Base-by-base conservation (phyloP, 73 alveolate species). In the Paramecium sonneborni region DNA sequence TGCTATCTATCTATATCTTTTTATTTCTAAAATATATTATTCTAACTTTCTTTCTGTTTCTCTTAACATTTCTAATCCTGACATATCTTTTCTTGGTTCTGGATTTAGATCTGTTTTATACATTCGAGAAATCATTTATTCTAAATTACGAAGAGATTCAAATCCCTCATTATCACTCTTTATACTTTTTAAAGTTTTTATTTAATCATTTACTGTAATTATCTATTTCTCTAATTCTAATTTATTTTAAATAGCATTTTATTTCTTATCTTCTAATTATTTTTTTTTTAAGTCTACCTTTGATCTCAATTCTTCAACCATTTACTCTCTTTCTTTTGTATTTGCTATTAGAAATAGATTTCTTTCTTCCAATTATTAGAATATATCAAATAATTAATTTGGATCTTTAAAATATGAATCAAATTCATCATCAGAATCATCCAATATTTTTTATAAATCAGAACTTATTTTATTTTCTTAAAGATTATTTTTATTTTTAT, bases 351-450 rank as follows among this genome's bases (percentile, higher is more conserved):
- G 24, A 58, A 76, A 86, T 20, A 86, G 32, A 68, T 86, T 86
- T 86, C 85, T 86, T 12, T 86, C 93, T 67, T 86, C 76, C 26
- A 86, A 86, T 24, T 62, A 52, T 62, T 62, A 41, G 28, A 86
- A 86, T 30, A 86, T 86, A 34, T 86, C 84, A 38, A 56, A 85
- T 5, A 86, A 58, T 37, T 86, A 35, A 6, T 86, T 34, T 37
- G 93, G 93, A 12, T 86, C 67, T 46, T 86, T 86, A 58, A 86
- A 86, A 37, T 86, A 86, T 26, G 93, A 32, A 7, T 86, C 93
- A 23, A 86, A 86, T 21, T 86, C 93, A 34, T 86, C 93, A 68
- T 86, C 93, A 67, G 86, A 56, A 28, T 86, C 93, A 57, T 86
- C 93, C 15, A 86, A 21, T 62, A 86, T 58, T 3, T 62, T 58